phyloP scores from a whole-genome alignment of 176 grass and related monocot species.

The Aegilops sharonensis region DNA sequence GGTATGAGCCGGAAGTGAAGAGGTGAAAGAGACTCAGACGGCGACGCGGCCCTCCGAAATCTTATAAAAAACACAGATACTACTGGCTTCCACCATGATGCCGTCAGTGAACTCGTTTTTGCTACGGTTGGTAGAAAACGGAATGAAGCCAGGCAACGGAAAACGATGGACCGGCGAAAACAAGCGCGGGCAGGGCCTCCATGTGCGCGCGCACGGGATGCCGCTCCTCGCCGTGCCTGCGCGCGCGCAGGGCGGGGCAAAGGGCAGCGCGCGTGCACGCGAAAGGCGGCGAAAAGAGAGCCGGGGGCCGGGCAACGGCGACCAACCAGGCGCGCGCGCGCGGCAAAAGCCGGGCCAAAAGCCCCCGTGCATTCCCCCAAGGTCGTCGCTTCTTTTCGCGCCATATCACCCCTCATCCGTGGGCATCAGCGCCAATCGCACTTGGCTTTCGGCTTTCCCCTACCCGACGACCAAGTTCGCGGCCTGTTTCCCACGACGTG shows the following conservation, averaged over 20 bases:
- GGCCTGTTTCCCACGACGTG: background rate
- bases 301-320: too few relatives aligned
- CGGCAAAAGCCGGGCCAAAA: background rate
- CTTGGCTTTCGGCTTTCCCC: background rate
- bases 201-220: background rate
- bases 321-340: background rate
- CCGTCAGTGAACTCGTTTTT: background rate
- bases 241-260: background rate
- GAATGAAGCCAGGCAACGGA: background rate
- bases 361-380: background rate
- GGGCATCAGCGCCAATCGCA: background rate
- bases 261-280: background rate
- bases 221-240: background rate
- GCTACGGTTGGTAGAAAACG: background rate
- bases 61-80: background rate
- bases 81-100: too few relatives aligned
- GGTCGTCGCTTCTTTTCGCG: background rate
- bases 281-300: constrained; percentile 2
- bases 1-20: background rate
- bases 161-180: too few relatives aligned
- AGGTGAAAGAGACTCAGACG: background rate
- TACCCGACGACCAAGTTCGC: background rate
- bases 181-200: too few relatives aligned
- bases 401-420: background rate
- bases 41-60: background rate